Evolutionary conservation across 257 asterid species (phyloP).

Genomic region (Solanum chilense): DNA sequence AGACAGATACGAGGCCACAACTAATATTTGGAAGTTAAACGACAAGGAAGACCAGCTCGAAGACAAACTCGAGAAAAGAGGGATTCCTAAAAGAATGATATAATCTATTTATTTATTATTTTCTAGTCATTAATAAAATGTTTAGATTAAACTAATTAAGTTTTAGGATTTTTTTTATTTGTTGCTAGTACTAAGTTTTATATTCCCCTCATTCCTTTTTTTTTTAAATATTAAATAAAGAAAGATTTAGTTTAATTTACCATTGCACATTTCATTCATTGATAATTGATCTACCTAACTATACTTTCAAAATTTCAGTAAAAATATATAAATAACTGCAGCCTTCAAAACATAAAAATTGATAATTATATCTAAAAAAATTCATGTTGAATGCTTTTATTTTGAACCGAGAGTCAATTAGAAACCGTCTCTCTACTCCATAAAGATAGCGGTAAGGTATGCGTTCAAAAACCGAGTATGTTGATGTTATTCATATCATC

Average conservation of each 20-base stretch:
- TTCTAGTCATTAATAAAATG: neutral
- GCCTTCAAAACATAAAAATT: neutral
- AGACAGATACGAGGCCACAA: neutral
- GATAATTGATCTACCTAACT: neutral
- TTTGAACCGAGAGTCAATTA: neutral
- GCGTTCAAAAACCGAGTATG: accelerated
- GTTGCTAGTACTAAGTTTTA: neutral
- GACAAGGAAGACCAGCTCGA: neutral
- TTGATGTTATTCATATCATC: neutral
- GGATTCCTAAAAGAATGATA: neutral
- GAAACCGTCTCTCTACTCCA: neutral
- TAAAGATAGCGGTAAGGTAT: neutral
- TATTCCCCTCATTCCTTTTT: neutral
- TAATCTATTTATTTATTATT: neutral
- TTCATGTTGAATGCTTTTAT: neutral
- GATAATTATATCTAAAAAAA: neutral
- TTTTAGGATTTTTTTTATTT: neutral
- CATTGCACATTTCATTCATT: neutral
- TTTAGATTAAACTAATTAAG: neutral
- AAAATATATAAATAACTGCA: neutral
- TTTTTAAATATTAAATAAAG: too few species aligned
- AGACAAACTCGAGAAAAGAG: neutral
- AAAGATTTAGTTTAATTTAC: neutral
- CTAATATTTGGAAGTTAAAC: neutral
- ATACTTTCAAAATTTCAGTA: neutral